Base-by-base conservation (phyloP, 2,329 filamentous ascomycete genomes). In the Verticillium klebahnii region DNA sequence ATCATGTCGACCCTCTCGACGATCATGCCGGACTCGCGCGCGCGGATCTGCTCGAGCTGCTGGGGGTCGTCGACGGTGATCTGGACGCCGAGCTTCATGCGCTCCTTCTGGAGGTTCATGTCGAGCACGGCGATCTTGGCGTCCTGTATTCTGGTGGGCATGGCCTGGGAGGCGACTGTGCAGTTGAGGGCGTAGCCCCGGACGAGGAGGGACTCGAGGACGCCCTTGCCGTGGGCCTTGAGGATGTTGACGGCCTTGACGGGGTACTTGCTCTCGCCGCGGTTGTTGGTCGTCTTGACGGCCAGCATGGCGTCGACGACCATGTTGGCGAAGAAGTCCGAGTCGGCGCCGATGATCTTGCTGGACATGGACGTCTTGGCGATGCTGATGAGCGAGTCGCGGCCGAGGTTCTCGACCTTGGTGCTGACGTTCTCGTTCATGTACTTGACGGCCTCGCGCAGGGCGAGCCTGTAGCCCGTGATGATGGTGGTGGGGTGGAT, bases 401-500 rank as follows among this genome's bases (percentile, higher is more conserved):
- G 89, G 63, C 93, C 93, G 60, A 99, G 85, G 64, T 89, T 87
- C 72, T 98, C 94, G 62, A 98, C 94, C 80, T 96, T 97, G 71
- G 92, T 92, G 82, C 92, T 94, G 76, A 99, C 90, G 76, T 98
- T 97, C 78, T 99, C 95, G 79, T 92, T 94, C 89, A 99, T 96
- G 80, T 97, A 99, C 80, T 96, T 96, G 74, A 99, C 89, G 63
- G 95, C 95, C 82, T 99, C 95, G 72, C 95, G 87, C 69, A 99
- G 85, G 64, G 95, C 95, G 71, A 99, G 86, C 72, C 95, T 87
- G 85, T 99, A 99, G 72, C 95, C 95, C 65, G 93, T 98, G 75
- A 99, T 99, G 79, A 99, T 98, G 64, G 96, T 99, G 31, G 95
- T 99, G 61, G 95, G 96, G 81, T 99, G 95, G 86, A 99, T 99